phyloP scores from a whole-genome alignment of 225 moss, liverwort and hornwort genomes.

The Pleurozium schreberi region DNA sequence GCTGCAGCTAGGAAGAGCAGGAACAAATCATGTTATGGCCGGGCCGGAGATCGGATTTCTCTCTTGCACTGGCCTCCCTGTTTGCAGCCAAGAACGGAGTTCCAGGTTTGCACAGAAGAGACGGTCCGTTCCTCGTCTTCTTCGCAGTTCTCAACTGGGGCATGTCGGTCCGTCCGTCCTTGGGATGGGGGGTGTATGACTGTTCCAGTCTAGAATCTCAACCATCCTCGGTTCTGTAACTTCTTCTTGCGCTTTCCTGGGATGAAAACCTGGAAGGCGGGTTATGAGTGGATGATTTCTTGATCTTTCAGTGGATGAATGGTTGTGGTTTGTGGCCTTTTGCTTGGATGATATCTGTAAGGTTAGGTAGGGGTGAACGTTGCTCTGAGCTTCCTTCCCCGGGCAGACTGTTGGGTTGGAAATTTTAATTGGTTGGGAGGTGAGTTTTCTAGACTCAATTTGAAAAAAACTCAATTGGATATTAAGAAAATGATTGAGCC shows the following conservation, averaged over 20 bases:
- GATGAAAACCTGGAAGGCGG: background rate
- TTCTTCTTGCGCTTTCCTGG: background rate
- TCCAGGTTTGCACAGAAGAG: background rate
- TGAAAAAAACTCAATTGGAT: background rate
- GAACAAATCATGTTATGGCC: background rate
- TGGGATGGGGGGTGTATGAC: background rate
- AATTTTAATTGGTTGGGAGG: background rate
- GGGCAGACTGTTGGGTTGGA: background rate
- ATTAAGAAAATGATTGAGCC: background rate
- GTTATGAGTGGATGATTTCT: background rate
- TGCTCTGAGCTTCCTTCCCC: background rate
- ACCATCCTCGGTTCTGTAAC: background rate
- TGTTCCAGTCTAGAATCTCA: constrained; percentile 1
- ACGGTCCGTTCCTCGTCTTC: background rate
- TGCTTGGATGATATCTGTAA: background rate
- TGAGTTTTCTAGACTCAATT: too few relatives aligned
- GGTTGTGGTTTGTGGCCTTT: background rate
- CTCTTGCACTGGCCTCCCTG: background rate
- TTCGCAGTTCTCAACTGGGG: background rate
- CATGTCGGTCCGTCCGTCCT: background rate
- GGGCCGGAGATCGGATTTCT: constrained; percentile 3
- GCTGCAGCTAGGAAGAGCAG: background rate
- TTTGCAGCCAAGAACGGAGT: constrained; percentile 1
- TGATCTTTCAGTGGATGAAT: background rate
- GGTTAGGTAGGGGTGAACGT: background rate